phyloP scores from a whole-genome alignment of 2,329 filamentous ascomycete species.

The Stagonosporopsis tanaceti region DNA sequence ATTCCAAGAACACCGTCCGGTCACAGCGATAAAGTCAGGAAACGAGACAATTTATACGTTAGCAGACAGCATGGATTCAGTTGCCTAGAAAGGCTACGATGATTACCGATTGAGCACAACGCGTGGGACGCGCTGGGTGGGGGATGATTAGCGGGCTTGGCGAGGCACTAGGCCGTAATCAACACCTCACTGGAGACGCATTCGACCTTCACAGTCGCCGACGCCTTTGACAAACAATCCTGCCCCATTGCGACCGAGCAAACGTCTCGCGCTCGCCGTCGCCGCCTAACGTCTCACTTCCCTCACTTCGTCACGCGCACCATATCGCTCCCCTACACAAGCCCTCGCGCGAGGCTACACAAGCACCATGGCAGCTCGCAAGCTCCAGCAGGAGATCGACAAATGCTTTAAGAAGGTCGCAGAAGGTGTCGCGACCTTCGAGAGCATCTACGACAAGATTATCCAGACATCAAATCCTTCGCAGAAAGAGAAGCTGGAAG shows the following conservation, averaged over 20 bases:
- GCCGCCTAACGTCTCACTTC: slow-evolving; percentile 13
- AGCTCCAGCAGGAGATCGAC: slow-evolving; percentile 97
- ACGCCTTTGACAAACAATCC: slow-evolving; percentile 29
- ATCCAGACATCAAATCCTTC: slow-evolving; percentile 89
- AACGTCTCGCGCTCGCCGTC: slow-evolving; percentile 30
- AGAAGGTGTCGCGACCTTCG: slow-evolving; percentile 91
- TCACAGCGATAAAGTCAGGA: not conserved
- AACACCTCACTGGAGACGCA: slow-evolving; percentile 29
- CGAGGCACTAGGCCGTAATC: slow-evolving; percentile 36
- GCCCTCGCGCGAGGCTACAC: slow-evolving; percentile 46
- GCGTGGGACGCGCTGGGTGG: slow-evolving; percentile 25
- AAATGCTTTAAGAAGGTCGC: slow-evolving; percentile 99
- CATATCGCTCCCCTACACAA: slow-evolving; percentile 20
- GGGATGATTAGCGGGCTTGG: slow-evolving; percentile 26
- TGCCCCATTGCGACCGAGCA: slow-evolving; percentile 27
- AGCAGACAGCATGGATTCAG: slow-evolving; percentile 2
- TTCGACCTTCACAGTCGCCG: slow-evolving; percentile 34
- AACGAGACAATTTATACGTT: slow-evolving; percentile 1
- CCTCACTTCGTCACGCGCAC: slow-evolving; percentile 12
- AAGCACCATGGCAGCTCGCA: slow-evolving; percentile 85
- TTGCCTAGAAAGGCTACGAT: slow-evolving; percentile 9
- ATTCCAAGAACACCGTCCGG: not conserved
- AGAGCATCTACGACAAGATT: slow-evolving; percentile 97
- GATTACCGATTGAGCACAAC: slow-evolving; percentile 7
- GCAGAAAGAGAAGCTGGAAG: slow-evolving; percentile 97